Evolutionary conservation across 2,329 filamentous ascomycete species (phyloP), one percentile per base, ranked within the genome.

Genomic region (Curvularia hawaiiensis): DNA sequence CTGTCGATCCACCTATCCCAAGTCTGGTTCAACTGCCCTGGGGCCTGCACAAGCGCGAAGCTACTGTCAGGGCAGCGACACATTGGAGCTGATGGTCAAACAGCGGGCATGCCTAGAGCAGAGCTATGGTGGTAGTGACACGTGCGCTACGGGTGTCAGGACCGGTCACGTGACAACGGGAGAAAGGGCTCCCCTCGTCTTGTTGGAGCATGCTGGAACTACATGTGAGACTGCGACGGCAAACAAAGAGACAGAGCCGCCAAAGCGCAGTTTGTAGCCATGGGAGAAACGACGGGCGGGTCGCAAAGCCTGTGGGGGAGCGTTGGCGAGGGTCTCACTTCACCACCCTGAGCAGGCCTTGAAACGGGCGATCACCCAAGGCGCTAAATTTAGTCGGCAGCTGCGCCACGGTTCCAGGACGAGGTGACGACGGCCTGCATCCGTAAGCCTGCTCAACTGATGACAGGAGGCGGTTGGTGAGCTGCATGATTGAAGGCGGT

Each of bases 371-470:
- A 57, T 57, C 44, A 44, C n/a, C 54, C 39, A 26, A 20, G 35
- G 35, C 43, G 47, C 56, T 55, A 56, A 54, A 59, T 49, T 55
- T 61, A 59, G 56, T 53, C 12, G 50, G 43, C 22, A 40, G 52
- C 59, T 61, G 59, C 59, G 56, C 59, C 59, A 61, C 59, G 43
- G 50, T 44, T 31, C 52, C 40, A 50, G 51, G 35, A 28, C 40
- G 30, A 45, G 45, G 46, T 35, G 46, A 52, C 45, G 12, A 35
- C 14, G 43, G 48, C 24, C n/a, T 31, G 31, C 11, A 16, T 22
- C n/a, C 20, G 39, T 43, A 33, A 31, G 38, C 26, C 10, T 31
- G 26, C 48, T 35, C 48, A 46, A 56, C 24, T n/a, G 30, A 31
- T 31, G 30, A 31, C 30, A 31, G 2, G 30, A 31, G 14, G 33